These are phyloP conservation scores for Trypanosoma cruzi DNA, from an alignment of 208 protist genomes.

Conservation along the genomic window DNA sequence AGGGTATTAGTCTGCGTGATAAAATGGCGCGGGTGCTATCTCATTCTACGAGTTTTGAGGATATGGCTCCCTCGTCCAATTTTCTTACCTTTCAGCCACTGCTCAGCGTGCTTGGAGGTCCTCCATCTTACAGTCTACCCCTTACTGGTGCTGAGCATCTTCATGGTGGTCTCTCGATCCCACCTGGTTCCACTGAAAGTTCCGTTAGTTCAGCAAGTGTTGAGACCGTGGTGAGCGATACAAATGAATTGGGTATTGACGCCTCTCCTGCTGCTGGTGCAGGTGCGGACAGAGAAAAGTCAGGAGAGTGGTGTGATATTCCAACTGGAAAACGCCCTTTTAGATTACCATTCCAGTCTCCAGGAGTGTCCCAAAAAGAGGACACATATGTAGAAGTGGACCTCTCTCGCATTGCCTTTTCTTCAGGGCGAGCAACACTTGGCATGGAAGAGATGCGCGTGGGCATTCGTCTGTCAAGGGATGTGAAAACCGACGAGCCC, in stretches of 20 bases:
- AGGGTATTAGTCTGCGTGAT: slow-evolving; percentile 41
- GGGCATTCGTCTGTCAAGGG: slow-evolving; percentile 66
- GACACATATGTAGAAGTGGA: slow-evolving; percentile 55
- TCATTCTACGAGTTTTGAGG: slow-evolving; percentile 3
- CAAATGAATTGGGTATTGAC: slow-evolving; percentile 7
- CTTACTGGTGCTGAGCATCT: slow-evolving; percentile 18
- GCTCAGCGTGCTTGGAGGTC: neutral
- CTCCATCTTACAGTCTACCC: slow-evolving; percentile 4
- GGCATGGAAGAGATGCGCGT: slow-evolving; percentile 78
- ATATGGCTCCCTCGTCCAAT: neutral
- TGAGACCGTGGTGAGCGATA: slow-evolving; percentile 5
- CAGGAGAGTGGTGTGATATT: neutral
- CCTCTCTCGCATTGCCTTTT: slow-evolving; percentile 73
- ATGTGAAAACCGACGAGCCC: slow-evolving; percentile 78
- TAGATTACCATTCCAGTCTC: slow-evolving; percentile 2
- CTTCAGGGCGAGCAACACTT: slow-evolving; percentile 44
- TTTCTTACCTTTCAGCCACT: slow-evolving; percentile 3
- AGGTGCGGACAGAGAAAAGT: neutral
- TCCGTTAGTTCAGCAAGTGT: slow-evolving; percentile 19
- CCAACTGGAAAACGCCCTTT: slow-evolving; percentile 1
- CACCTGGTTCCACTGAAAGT: slow-evolving; percentile 8
- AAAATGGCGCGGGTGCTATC: slow-evolving; percentile 46
- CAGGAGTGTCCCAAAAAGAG: slow-evolving; percentile 1
- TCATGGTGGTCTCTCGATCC: slow-evolving; percentile 4
- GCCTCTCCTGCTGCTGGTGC: neutral